Evolutionary conservation across 148 eudicot genomes (phyloP).

Genomic region (Nyssa sinensis): DNA sequence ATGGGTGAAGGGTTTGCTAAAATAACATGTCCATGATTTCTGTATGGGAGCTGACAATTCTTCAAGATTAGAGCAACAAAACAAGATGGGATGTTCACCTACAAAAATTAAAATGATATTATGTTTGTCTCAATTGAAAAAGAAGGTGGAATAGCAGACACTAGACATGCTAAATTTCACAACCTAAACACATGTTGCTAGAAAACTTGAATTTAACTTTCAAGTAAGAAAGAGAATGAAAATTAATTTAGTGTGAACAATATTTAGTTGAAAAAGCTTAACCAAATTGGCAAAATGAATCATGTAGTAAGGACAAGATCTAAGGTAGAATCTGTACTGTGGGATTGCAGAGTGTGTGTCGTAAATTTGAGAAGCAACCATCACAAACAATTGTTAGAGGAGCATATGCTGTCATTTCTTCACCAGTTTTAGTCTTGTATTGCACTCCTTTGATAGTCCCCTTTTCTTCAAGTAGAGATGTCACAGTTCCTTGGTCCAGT

Average conservation of each 20-base stretch:
- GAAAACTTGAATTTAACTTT: no score
- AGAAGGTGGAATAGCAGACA: no score
- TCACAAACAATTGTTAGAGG: slow-evolving; percentile 40
- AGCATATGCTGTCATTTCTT: slow-evolving; percentile 13
- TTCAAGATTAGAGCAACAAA: slow-evolving; percentile 9
- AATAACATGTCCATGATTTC: slow-evolving; percentile 15
- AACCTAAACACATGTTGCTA: no score
- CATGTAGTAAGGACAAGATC: no score
- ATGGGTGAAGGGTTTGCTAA: slow-evolving; percentile 15
- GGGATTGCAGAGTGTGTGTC: slow-evolving; percentile 7
- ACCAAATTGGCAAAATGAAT: no score
- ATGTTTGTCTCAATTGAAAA: no score
- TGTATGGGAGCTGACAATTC: slow-evolving; percentile 9
- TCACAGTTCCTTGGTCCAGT: slow-evolving; percentile 18
- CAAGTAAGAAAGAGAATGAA: no score
- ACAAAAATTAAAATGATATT: background rate
- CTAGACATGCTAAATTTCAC: no score
- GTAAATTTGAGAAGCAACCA: slow-evolving; percentile 51
- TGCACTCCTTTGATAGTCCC: slow-evolving; percentile 3
- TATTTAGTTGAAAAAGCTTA: no score
- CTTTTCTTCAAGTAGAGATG: background rate
- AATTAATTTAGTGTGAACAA: no score
- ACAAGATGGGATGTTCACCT: slow-evolving; percentile 14
- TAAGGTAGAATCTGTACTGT: background rate
- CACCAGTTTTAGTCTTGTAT: slow-evolving; percentile 9